A percentile compares a stretch with the other conserved stretches of the same genome.
phyloP scores from a whole-genome alignment of 2,329 filamentous ascomycete species.

The Fusarium brevicatenulatum region DNA sequence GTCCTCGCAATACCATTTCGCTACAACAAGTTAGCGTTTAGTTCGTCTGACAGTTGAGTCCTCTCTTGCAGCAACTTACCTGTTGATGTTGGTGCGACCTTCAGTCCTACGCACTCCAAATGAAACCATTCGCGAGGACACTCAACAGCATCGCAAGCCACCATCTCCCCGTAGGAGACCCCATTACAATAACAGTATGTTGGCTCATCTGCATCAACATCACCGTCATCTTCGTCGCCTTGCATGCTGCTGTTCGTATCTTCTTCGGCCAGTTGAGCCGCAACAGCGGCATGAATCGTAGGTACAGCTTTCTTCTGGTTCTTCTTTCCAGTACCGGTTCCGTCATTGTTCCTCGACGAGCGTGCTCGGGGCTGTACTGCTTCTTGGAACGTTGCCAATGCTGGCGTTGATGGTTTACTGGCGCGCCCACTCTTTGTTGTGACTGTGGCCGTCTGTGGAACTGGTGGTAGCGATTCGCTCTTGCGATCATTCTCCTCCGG shows the following conservation, averaged over 20 bases:
- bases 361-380: conserved; percentile 64
- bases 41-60: background rate
- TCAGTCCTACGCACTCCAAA: conserved; percentile 81
- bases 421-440: conserved; percentile 74
- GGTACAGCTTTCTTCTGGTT: conserved; percentile 68
- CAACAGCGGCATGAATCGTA: conserved; percentile 51
- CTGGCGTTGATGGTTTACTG: conserved; percentile 74
- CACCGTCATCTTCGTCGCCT: conserved; percentile 59
- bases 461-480: conserved; percentile 58
- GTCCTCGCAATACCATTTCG: conserved; percentile 85
- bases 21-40: conserved; percentile 56
- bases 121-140: conserved; percentile 87
- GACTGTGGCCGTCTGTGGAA: conserved; percentile 55
- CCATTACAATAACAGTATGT: conserved; percentile 84
- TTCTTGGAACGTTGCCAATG: conserved; percentile 68
- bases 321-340: conserved; percentile 60
- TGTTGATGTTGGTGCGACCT: conserved; percentile 79
- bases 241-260: conserved; percentile 56
- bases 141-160: conserved; percentile 78
- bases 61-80: conserved; percentile 61
- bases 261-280: conserved; percentile 52
- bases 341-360: conserved; percentile 60
- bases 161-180: conserved; percentile 86
- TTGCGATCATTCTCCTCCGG: conserved; percentile 51
- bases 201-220: conserved; percentile 76